Evolutionary conservation across 306 rosid species (phyloP).

Genomic region (Crataegus laevigata): DNA sequence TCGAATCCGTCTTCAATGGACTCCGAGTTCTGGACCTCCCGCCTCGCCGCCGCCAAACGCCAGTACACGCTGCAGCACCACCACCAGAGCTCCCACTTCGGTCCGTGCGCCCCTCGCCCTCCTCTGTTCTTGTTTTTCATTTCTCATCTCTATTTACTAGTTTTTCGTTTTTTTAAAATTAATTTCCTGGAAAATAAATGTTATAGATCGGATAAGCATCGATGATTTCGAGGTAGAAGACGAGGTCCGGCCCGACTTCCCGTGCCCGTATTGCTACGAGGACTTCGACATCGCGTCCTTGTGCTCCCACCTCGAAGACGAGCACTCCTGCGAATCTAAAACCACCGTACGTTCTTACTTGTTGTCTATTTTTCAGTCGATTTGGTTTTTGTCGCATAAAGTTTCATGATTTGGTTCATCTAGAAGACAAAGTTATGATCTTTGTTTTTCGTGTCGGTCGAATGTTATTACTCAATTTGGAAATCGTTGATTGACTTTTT

Average conservation of each 20-base stretch:
- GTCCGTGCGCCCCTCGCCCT: conserved; percentile 18
- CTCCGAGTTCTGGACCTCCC: conserved; percentile 91
- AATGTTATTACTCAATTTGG: not conserved
- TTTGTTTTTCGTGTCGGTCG: not conserved
- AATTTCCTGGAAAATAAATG: not conserved
- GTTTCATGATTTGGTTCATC: not conserved
- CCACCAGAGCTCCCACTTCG: conserved; percentile 67
- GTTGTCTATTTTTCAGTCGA: not conserved
- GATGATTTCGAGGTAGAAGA: conserved; percentile 85
- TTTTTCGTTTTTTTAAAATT: not conserved
- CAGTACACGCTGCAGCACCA: conserved; percentile 66
- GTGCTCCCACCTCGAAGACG: conserved; percentile 92
- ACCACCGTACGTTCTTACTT: conserved; percentile 47
- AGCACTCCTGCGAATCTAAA: conserved; percentile 81
- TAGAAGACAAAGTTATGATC: not conserved
- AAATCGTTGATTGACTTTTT: not conserved
- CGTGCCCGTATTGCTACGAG: conserved; percentile 86
- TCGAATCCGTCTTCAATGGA: conserved; percentile 48
- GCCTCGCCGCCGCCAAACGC: conserved; percentile 93
- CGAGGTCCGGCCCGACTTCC: conserved; percentile 81
- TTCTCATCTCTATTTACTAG: not conserved
- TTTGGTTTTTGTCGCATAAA: not conserved
- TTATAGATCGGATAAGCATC: conserved; percentile 73
- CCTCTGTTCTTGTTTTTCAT: not conserved
- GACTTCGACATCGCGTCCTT: conserved; percentile 81